Base-by-base conservation (phyloP, 2,329 filamentous ascomycete genomes). In the Trichoderma pleuroti region DNA sequence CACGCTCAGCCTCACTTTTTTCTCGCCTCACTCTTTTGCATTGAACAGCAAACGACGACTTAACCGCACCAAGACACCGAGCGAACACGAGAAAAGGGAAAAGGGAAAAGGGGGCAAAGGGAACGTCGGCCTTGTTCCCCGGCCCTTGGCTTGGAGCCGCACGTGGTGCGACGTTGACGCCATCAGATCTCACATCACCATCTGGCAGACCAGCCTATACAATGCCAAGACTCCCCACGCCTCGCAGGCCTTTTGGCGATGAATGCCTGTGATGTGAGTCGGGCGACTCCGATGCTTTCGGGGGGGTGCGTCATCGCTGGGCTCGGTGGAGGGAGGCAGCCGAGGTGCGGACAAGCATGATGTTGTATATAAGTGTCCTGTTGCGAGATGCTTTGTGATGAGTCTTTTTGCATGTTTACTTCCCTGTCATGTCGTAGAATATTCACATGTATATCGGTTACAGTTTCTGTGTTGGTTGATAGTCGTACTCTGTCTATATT, bases 1-100 rank as follows among this genome's bases (percentile, higher is more conserved):
- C 26, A 21, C 24, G 54, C 54, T 59, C 34, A 59, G 64, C 64
- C 64, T 68, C 64, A 46, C 34, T 67, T 59, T 59, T 28, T 42
- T 42, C 34, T 34, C 36, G 65, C 65, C 65, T 68, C 39, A 39
- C 39, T 68, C 34, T 34, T 49, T 54, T 46, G n/a, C 12, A 39
- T 24, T 24, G 11, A 5, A 39, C 46, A 39, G 24, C 62, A 12
- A 65, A 36, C 24, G 56, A 32, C 54, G 54, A 34, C 39, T 61
- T 61, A 52, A 61, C 56, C 66, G 26, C 56, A 61, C 66, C 66
- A 34, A 36, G 66, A 61, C 66, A 68, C 56, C 66, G 56, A 68
- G 42, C 52, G 59, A 59, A 30, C 26, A 10, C 52, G 18, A 21
- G 10, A 46, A 62, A 42, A 46, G n/a, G 57, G 18, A 46, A 21